Conservation (phyloP, 2,329 filamentous ascomycete genomes). For the Ophiostoma australiae region DNA sequence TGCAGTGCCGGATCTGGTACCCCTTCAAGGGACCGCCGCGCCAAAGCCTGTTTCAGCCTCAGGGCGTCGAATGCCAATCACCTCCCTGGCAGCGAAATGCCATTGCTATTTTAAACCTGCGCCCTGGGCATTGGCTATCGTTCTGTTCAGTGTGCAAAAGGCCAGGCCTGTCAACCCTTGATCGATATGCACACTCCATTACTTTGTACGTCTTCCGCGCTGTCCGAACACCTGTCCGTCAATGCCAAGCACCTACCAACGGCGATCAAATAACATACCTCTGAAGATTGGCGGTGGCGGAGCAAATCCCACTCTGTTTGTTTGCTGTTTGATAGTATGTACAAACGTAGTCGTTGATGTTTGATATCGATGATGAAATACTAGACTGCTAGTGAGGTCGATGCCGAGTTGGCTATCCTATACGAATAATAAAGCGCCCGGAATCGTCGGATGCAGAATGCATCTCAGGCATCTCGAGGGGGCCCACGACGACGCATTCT, state of each 20-base stretch:
- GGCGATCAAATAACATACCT: slow-evolving; percentile 19
- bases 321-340: background rate
- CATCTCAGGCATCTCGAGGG: background rate
- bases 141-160: background rate
- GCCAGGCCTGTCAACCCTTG: background rate
- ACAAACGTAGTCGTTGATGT: background rate
- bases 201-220: background rate
- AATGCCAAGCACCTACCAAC: slow-evolving; percentile 17
- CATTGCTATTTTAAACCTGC: background rate
- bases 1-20: background rate
- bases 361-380: background rate
- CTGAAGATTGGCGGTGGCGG: slow-evolving; percentile 19
- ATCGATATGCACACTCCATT: background rate
- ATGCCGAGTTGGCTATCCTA: background rate
- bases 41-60: slow-evolving; percentile 22
- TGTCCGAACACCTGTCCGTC: slow-evolving; percentile 17
- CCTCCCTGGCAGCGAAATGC: background rate
- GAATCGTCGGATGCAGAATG: slow-evolving; percentile 9
- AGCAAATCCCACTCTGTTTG: slow-evolving; percentile 14
- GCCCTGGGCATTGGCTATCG: background rate
- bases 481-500: background rate
- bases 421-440: background rate
- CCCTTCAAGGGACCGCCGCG: slow-evolving; percentile 10
- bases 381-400: background rate
- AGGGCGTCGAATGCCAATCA: slow-evolving; percentile 19